These are phyloP conservation scores for Lasiosphaeria hispida DNA, from an alignment of 495 filamentous ascomycete species.

Conservation along the genomic window DNA sequence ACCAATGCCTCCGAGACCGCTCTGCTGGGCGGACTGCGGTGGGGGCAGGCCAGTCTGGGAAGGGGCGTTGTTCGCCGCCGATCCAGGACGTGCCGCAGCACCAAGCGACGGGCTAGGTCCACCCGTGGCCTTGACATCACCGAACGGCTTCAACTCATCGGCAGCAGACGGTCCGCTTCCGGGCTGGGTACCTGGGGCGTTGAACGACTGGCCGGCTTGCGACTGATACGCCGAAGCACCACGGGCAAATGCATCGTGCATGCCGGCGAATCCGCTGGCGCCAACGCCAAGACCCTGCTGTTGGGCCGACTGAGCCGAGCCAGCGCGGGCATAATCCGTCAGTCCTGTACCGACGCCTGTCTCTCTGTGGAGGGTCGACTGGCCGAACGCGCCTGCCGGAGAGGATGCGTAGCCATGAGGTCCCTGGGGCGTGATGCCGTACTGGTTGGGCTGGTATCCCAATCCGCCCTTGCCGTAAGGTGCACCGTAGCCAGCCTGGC, in stretches of 20 bases:
- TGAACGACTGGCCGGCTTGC: constrained; percentile 67
- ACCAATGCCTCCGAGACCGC: constrained; percentile 45
- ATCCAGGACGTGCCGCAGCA: constrained; percentile 78
- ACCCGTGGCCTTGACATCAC: constrained; percentile 61
- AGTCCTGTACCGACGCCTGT: constrained; percentile 53
- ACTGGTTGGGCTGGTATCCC: constrained; percentile 73
- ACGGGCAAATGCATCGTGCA: constrained; percentile 78
- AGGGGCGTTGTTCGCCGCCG: constrained; percentile 71
- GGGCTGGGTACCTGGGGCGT: constrained; percentile 58
- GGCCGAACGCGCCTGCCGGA: constrained; percentile 72
- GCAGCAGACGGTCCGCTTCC: constrained; percentile 45
- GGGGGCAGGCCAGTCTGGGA: constrained; percentile 69
- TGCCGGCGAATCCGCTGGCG: constrained; percentile 64
- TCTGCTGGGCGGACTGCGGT: constrained; percentile 64
- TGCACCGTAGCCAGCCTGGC: constrained; percentile 62
- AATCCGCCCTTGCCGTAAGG: constrained; percentile 73
- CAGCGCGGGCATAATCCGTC: constrained; percentile 73
- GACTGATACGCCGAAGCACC: constrained; percentile 55
- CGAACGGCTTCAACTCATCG: constrained; percentile 75
- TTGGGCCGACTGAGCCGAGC: constrained; percentile 69
- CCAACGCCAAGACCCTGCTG: constrained; percentile 62
- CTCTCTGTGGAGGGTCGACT: constrained; percentile 66
- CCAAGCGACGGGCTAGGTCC: constrained; percentile 84
- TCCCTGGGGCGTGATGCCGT: constrained; percentile 65
- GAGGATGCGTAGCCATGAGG: constrained; percentile 79